phyloP scores from a whole-genome alignment of 2,329 filamentous ascomycete genomes.

The Ambrosiella xylebori region DNA sequence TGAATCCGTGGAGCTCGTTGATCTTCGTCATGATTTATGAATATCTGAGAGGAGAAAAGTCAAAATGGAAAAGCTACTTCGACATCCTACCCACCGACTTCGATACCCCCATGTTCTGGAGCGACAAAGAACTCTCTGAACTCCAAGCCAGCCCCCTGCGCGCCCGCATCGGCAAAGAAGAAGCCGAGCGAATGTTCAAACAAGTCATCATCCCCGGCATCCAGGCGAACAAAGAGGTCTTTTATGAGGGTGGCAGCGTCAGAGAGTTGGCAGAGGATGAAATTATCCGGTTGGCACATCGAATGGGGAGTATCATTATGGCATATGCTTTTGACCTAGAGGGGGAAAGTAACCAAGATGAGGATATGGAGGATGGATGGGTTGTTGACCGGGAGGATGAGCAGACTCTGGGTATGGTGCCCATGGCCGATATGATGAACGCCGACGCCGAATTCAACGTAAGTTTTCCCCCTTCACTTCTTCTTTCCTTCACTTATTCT shows the following conservation, averaged over 20 bases:
- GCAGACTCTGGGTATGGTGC: conserved; percentile 66
- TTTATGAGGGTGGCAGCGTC: conserved; percentile 24
- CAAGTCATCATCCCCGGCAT: conserved; percentile 34
- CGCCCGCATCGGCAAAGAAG: conserved; percentile 55
- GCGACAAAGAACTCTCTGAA: conserved; percentile 46
- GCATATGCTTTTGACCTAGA: conserved; percentile 78
- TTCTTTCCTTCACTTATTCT: no score
- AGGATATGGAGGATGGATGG: conserved; percentile 45
- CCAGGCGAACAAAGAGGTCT: conserved; percentile 27
- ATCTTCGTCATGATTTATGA: conserved; percentile 76
- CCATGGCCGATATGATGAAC: conserved; percentile 78
- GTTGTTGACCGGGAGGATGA: conserved; percentile 43
- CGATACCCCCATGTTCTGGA: conserved; percentile 86
- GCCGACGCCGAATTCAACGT: conserved; percentile 74
- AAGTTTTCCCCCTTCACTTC: not conserved
- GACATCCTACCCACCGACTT: conserved; percentile 54
- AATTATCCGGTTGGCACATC: conserved; percentile 43
- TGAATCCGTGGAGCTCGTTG: conserved; percentile 38
- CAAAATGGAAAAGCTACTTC: conserved; percentile 64
- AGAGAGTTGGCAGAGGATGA: conserved; percentile 25
- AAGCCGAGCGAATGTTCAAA: conserved; percentile 54
- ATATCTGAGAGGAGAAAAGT: conserved; percentile 37
- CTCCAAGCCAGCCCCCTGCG: conserved; percentile 65
- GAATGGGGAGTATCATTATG: conserved; percentile 81
- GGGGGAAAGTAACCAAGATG: conserved; percentile 34